Conservation (phyloP, 176 grass and related monocot species). For the Bothriochloa decipiens region DNA sequence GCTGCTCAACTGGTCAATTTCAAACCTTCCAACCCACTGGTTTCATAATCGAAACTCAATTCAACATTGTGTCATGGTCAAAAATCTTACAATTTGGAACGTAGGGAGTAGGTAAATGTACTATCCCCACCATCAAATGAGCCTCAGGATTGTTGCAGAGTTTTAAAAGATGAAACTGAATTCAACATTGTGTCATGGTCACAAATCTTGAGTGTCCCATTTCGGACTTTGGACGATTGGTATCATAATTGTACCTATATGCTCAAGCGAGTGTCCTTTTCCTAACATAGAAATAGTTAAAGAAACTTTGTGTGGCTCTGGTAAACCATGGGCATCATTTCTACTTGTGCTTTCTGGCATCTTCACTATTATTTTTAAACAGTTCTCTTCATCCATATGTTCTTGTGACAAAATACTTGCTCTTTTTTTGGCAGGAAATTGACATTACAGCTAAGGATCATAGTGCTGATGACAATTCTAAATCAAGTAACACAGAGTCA, state of each 20-base stretch:
- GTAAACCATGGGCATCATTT: background rate
- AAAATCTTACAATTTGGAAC: background rate
- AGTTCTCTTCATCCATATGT: background rate
- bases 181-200: background rate
- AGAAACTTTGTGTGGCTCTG: background rate
- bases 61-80: background rate
- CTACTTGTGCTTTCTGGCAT: background rate
- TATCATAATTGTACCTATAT: background rate
- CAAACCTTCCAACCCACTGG: conserved; percentile 11
- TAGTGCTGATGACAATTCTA: conserved; percentile 31
- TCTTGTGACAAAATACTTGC: background rate
- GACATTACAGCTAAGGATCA: conserved; percentile 40
- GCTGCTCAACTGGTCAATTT: conserved; percentile 30
- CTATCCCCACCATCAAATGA: background rate
- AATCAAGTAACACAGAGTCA: conserved; percentile 54
- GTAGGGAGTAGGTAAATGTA: background rate
- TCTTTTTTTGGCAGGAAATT: conserved; percentile 54
- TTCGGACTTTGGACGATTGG: background rate
- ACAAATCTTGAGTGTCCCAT: background rate
- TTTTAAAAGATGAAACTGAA: conserved; percentile 13
- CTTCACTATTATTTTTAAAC: background rate
- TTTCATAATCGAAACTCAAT: background rate
- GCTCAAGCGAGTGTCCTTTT: background rate
- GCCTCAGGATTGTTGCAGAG: background rate
- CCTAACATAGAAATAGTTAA: conserved; percentile 6